phyloP scores from a whole-genome alignment of 352 stramenopile species.

The Aphanomyces euteiches region DNA sequence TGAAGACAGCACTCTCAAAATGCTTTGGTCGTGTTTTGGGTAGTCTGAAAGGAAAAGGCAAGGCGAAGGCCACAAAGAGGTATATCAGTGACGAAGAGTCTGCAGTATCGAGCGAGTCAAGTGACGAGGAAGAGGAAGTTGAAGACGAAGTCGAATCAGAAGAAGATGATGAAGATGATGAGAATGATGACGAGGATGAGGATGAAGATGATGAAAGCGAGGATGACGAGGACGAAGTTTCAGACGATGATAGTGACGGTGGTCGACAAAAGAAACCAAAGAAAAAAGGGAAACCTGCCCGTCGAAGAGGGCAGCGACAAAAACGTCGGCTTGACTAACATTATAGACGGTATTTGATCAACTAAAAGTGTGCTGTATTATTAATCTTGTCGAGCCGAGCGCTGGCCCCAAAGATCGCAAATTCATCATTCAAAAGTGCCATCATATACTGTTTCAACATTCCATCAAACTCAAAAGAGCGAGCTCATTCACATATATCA shows the following conservation, averaged over 20 bases:
- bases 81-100: background rate
- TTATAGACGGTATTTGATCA: background rate
- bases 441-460: too few relatives aligned
- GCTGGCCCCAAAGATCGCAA: too few relatives aligned
- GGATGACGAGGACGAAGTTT: conserved; percentile 18
- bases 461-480: too few relatives aligned
- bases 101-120: conserved; percentile 14
- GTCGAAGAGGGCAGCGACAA: background rate
- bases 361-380: too few relatives aligned
- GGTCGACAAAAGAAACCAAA: background rate
- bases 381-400: too few relatives aligned
- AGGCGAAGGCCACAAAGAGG: background rate
- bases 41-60: conserved; percentile 33
- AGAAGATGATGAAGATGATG: conserved; percentile 43
- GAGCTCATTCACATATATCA: background rate
- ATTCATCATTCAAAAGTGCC: too few relatives aligned
- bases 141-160: conserved; percentile 45
- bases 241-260: background rate
- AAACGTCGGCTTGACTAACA: background rate
- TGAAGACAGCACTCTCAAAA: conserved; percentile 59
- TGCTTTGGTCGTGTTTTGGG: conserved; percentile 70
- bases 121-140: conserved; percentile 21
- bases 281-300: background rate
- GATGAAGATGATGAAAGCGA: background rate
- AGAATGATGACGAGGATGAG: conserved; percentile 59